phyloP scores from a whole-genome alignment of 441 rosid species.

The Croton setiger region DNA sequence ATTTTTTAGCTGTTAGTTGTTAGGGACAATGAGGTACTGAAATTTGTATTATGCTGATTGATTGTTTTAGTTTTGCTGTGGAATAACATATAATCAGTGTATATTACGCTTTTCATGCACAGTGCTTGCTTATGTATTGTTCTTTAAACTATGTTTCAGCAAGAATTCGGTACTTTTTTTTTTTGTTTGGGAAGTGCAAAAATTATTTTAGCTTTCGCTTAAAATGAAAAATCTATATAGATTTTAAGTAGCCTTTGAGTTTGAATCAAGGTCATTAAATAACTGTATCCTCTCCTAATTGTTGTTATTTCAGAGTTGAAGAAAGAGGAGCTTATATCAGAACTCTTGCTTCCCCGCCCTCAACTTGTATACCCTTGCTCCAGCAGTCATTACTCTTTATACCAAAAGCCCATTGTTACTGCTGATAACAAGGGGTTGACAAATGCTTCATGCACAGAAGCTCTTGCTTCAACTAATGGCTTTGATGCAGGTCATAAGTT shows the following conservation, averaged over 20 bases:
- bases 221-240: no score
- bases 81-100: no score
- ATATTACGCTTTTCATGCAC: no score
- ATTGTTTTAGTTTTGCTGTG: no score
- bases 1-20: background rate
- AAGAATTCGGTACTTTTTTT: no score
- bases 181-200: no score
- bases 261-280: background rate
- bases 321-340: constrained; percentile 68
- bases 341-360: constrained; percentile 41
- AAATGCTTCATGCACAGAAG: constrained; percentile 27
- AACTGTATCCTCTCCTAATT: background rate
- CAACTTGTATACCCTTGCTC: constrained; percentile 38
- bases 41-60: no score
- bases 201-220: no score
- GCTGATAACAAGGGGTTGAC: constrained; percentile 33
- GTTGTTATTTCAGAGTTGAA: constrained; percentile 44
- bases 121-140: background rate
- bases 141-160: background rate
- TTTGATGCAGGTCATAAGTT: constrained; percentile 31
- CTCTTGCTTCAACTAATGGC: constrained; percentile 27
- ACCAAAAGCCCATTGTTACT: constrained; percentile 28
- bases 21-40: no score
- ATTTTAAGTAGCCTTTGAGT: no score
- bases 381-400: constrained; percentile 33